phyloP scores from a whole-genome alignment of 352 stramenopile species.

The Pythium dissotocum region DNA sequence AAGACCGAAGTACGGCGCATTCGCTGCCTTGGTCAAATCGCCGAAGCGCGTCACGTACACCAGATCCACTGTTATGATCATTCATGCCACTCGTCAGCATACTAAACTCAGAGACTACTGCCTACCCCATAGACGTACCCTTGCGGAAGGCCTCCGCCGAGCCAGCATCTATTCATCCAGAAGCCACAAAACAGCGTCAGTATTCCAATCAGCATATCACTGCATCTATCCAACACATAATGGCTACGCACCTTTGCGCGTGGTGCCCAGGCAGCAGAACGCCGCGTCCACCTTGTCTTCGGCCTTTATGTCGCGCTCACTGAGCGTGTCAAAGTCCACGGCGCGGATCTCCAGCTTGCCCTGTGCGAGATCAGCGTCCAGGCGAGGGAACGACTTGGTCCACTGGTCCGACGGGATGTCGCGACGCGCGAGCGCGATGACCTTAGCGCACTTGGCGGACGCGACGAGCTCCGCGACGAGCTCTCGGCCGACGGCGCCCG shows the following conservation, averaged over 20 bases:
- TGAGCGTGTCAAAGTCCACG: slow-evolving; percentile 59
- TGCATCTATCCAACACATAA: too few relatives aligned
- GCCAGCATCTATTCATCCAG: slow-evolving; percentile 4
- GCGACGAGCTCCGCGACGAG: slow-evolving; percentile 66
- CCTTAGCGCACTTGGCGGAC: slow-evolving; percentile 52
- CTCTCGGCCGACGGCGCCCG: slow-evolving; percentile 70
- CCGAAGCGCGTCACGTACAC: slow-evolving; percentile 64
- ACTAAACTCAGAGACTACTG: background rate
- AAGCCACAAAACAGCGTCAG: background rate
- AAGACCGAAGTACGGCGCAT: slow-evolving; percentile 64
- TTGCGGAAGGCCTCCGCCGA: slow-evolving; percentile 30
- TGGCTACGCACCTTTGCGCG: slow-evolving; percentile 58
- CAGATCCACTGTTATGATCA: slow-evolving; percentile 54
- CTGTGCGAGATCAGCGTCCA: slow-evolving; percentile 40
- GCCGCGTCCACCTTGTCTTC: slow-evolving; percentile 55
- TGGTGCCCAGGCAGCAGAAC: slow-evolving; percentile 77
- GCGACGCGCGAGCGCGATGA: slow-evolving; percentile 60
- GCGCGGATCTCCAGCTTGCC: slow-evolving; percentile 54
- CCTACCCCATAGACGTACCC: background rate
- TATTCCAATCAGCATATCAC: too few relatives aligned
- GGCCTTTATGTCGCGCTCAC: slow-evolving; percentile 32
- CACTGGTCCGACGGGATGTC: slow-evolving; percentile 51
- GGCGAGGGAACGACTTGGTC: slow-evolving; percentile 40
- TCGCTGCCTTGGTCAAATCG: slow-evolving; percentile 44
- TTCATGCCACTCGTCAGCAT: background rate